Conservation (phyloP, 2,329 filamentous ascomycete genomes). For the Colletotrichum paranaense region DNA sequence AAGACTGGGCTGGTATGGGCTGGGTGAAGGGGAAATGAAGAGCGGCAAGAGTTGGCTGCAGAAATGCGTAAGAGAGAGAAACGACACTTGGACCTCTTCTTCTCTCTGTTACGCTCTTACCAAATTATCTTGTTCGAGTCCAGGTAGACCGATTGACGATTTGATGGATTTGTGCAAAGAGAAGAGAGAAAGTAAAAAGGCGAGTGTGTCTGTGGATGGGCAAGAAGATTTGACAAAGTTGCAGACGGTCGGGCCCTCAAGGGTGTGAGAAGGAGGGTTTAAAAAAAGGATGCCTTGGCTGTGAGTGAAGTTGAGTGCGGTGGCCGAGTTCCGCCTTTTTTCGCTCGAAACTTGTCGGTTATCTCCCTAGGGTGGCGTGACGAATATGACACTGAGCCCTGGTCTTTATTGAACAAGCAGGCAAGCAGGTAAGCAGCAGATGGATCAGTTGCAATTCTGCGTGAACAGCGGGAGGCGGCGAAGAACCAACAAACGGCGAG, state of each 20-base stretch:
- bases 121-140: slow-evolving; percentile 5
- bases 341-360: slow-evolving; percentile 35
- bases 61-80: slow-evolving; percentile 9
- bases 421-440: background rate
- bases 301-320: slow-evolving; percentile 31
- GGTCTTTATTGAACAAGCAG: slow-evolving; percentile 21
- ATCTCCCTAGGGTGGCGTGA: slow-evolving; percentile 34
- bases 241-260: slow-evolving; percentile 27
- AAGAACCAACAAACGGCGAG: background rate
- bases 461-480: background rate
- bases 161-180: background rate
- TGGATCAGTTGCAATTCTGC: background rate
- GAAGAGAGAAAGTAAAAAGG: background rate
- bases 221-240: slow-evolving; percentile 21
- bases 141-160: background rate
- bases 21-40: slow-evolving; percentile 32
- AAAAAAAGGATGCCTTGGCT: slow-evolving; percentile 34
- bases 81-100: slow-evolving; percentile 1
- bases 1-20: slow-evolving; percentile 32
- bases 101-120: background rate
- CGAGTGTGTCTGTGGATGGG: slow-evolving; percentile 3
- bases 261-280: slow-evolving; percentile 10
- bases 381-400: slow-evolving; percentile 19
- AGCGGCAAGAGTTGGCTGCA: slow-evolving; percentile 28
- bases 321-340: slow-evolving; percentile 36